These are phyloP conservation scores for Cladophialophora chaetospira DNA, from an alignment of 2,329 filamentous ascomycete species.

Conservation along the genomic window DNA sequence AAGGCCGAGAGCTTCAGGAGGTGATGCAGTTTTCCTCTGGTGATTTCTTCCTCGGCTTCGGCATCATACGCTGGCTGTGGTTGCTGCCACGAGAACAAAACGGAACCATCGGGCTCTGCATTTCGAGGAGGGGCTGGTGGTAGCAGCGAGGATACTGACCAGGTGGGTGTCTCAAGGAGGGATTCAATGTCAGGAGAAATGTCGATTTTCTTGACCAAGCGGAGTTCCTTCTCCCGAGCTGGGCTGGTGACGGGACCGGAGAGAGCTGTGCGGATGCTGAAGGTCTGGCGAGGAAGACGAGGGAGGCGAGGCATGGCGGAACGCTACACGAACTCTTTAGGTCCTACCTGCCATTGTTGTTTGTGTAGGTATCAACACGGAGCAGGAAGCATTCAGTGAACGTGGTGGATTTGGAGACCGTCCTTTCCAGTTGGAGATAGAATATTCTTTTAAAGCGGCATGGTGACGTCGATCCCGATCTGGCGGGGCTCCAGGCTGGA, in stretches of 20 bases:
- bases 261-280: constrained; percentile 15
- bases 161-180: constrained; percentile 70
- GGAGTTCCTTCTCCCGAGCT: constrained; percentile 6
- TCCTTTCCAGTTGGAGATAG: neutral
- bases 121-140: constrained; percentile 41
- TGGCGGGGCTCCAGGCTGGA: neutral
- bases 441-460: constrained; percentile 1
- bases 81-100: neutral
- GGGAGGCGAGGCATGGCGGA: constrained; percentile 11
- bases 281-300: constrained; percentile 13
- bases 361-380: too few species aligned
- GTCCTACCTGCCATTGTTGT: neutral
- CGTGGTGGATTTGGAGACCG: neutral
- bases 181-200: constrained; percentile 33
- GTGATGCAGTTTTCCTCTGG: constrained; percentile 71
- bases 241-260: constrained; percentile 16
- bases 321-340: neutral
- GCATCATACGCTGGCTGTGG: neutral
- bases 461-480: constrained; percentile 4
- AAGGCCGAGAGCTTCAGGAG: constrained; percentile 88
- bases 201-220: constrained; percentile 22
- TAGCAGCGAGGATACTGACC: constrained; percentile 79
- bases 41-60: constrained; percentile 51
- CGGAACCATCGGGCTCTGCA: neutral
- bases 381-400: too few species aligned